Evolutionary conservation across 257 asterid species (phyloP), one percentile per base, ranked within the genome.

Genomic region (Parsonsia alboflavescens): DNA sequence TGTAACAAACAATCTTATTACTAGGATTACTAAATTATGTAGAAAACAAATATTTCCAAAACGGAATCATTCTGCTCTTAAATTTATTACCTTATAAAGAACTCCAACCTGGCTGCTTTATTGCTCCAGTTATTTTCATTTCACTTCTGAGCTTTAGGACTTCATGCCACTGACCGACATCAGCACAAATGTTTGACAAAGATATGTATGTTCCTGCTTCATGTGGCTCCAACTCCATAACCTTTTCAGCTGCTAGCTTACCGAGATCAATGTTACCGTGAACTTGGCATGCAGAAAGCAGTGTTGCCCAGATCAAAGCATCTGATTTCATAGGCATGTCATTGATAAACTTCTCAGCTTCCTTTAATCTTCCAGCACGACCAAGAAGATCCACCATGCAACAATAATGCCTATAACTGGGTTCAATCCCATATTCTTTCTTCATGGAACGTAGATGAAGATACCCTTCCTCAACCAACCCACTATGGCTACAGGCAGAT

Each of bases 361-460:
- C 96, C 70, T 85, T 82, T 16, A 92, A 49, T 80, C 87, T 84
- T 41, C 97, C 97, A 1, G 96, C 88, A 13, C 96, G 93, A 53
- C 97, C 90, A 67, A 94, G 93, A 83, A 92, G 76, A 80, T 89
- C 94, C 76, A 92, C 96, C 91, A 90, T 88, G 64, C 96, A 87
- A 21, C 88, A 81, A 46, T 90, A 94, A 85, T 94, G 98, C 75
- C 80, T 82, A 76, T 76, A 75, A 50, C 82, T 78, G 21, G 97
- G 95, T 80, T 86, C 82, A 13, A 93, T 84, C 62, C 85, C 80
- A 39, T 86, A 90, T 66, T 94, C 97, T 59, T 72, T 79, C 26
- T 70, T 78, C 97, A 91, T 94, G 22, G 97, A 92, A 61, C 57
- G 78, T n/a, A 91, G 78, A 81, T 89, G 89, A 63, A 78, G 81